Conservation (phyloP, 345 rosid species). For the Reutealis trisperma region DNA sequence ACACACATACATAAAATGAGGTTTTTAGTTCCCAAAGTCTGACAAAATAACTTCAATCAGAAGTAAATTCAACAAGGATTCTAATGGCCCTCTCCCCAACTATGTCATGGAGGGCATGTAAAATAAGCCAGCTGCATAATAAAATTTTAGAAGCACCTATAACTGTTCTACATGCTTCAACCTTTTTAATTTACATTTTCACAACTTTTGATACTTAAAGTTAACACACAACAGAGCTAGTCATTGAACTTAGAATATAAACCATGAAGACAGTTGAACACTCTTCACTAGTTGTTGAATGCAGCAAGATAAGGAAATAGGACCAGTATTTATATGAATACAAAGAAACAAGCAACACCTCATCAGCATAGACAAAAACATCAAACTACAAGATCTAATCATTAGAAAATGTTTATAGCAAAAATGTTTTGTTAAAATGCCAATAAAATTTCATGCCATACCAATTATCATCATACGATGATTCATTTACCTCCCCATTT, state of each 20-base stretch:
- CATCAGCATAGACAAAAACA: slow-evolving; percentile 5
- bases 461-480: neutral
- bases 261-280: neutral
- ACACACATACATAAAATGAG: neutral
- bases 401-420: no score
- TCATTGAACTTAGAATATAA: neutral
- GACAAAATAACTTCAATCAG: neutral
- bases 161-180: neutral
- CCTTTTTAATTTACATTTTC: neutral
- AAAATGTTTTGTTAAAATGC: neutral
- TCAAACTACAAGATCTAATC: neutral
- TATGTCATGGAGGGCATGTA: neutral
- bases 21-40: neutral
- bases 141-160: neutral
- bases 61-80: slow-evolving; percentile 2
- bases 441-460: neutral
- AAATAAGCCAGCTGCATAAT: neutral
- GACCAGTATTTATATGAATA: no score
- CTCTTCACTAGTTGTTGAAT: neutral
- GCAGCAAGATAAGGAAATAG: no score
- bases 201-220: neutral
- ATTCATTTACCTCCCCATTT: slow-evolving; percentile 87
- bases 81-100: neutral
- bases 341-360: no score
- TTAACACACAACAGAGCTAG: neutral